phyloP scores from a whole-genome alignment of 768 basidiomycete genomes.

The Naganishia vaughanmartiniae region DNA sequence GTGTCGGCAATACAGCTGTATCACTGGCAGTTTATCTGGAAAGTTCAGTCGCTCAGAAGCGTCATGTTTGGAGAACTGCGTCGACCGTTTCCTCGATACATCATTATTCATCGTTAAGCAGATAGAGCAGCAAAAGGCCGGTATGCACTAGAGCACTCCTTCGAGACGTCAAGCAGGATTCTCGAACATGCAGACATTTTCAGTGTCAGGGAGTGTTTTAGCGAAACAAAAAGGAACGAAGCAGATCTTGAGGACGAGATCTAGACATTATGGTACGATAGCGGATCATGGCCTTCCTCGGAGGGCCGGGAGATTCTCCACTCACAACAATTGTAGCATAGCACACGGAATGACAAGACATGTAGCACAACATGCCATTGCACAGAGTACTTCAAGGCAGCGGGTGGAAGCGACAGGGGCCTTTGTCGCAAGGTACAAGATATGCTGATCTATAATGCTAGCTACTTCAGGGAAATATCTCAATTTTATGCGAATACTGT shows the following conservation, averaged over 20 bases:
- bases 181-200: background rate
- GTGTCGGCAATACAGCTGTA: constrained; percentile 14
- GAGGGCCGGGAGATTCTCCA: background rate
- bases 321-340: constrained; percentile 17
- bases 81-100: constrained; percentile 85
- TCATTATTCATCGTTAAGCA: constrained; percentile 75
- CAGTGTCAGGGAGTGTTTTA: background rate
- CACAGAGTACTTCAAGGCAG: background rate
- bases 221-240: background rate
- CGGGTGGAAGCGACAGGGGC: no score
- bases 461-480: background rate
- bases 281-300: background rate
- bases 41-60: constrained; percentile 59
- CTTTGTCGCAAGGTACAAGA: no score
- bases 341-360: background rate
- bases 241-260: background rate
- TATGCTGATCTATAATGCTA: background rate
- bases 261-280: background rate
- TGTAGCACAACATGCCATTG: constrained; percentile 5
- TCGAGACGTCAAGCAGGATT: background rate
- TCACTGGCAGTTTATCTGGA: constrained; percentile 27
- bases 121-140: constrained; percentile 53
- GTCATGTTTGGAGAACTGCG: constrained; percentile 80
- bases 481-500: constrained; percentile 2
- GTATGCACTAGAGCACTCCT: constrained; percentile 14